Percentiles rank a stretch among this genome's conserved stretches.
Evolutionary conservation across 2,329 filamentous ascomycete genomes (phyloP).

Genomic region (Fusarium nelsonii): DNA sequence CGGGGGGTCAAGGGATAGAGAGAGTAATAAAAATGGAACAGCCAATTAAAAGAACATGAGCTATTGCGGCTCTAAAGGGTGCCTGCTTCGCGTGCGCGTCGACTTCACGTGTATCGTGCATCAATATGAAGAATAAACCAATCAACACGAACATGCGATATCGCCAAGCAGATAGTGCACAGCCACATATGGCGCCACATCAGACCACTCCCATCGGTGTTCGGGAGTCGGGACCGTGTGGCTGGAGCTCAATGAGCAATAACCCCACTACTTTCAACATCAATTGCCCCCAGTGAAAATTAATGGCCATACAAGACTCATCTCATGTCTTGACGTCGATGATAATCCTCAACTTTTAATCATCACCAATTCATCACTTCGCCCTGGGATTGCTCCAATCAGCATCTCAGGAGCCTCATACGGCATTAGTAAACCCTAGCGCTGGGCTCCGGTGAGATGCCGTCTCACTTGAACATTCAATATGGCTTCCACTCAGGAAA

Average conservation of each 20-base stretch:
- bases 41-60: slow-evolving; percentile 18
- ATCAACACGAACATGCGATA: neutral
- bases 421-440: slow-evolving; percentile 30
- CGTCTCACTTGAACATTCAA: slow-evolving; percentile 40
- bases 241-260: slow-evolving; percentile 18
- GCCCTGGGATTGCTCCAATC: slow-evolving; percentile 19
- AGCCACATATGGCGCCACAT: slow-evolving; percentile 12
- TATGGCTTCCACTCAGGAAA: slow-evolving; percentile 50
- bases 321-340: slow-evolving; percentile 33
- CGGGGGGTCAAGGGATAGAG: slow-evolving; percentile 23
- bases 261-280: slow-evolving; percentile 27
- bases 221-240: neutral
- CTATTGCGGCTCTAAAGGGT: slow-evolving; percentile 22
- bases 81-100: slow-evolving; percentile 36
- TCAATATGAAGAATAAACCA: neutral
- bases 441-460: slow-evolving; percentile 47
- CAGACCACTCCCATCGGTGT: slow-evolving; percentile 3
- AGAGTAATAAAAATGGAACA: slow-evolving; percentile 14
- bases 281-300: slow-evolving; percentile 41
- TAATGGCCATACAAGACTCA: slow-evolving; percentile 38
- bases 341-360: slow-evolving; percentile 16
- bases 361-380: slow-evolving; percentile 32
- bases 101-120: slow-evolving; percentile 20
- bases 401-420: slow-evolving; percentile 22
- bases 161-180: neutral